Conservation (phyloP, 305 asterid species). For the Coffea humblotiana region DNA sequence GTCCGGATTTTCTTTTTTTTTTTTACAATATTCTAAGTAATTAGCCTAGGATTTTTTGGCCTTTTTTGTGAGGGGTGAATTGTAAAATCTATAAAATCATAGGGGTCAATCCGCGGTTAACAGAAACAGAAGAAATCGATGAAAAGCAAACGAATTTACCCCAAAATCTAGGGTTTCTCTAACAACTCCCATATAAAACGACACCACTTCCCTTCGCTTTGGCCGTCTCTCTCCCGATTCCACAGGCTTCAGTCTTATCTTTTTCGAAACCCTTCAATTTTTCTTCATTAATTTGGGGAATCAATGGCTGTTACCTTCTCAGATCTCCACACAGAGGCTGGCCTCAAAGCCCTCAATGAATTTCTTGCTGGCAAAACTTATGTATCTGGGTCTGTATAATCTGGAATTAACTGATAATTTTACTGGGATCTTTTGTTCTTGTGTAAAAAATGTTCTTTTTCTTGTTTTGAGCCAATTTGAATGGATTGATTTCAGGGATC, state of each 20-base stretch:
- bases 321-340: slow-evolving; percentile 80
- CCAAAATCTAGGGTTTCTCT: slow-evolving; percentile 12
- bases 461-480: not conserved
- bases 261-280: not conserved
- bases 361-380: slow-evolving; percentile 67
- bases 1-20: too few relatives aligned
- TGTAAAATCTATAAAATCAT: too few relatives aligned
- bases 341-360: slow-evolving; percentile 66
- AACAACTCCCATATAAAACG: slow-evolving; percentile 4
- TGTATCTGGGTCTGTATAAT: slow-evolving; percentile 60
- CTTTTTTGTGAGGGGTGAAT: too few relatives aligned
- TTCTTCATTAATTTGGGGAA: not conserved
- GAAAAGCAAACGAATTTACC: not conserved
- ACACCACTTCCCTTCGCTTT: not conserved
- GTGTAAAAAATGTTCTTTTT: too few relatives aligned
- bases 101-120: too few relatives aligned
- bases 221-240: not conserved
- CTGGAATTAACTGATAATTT: not conserved
- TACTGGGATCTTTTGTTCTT: not conserved
- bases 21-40: too few relatives aligned
- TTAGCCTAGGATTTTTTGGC: too few relatives aligned
- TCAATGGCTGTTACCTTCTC: slow-evolving; percentile 74
- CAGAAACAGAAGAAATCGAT: too few relatives aligned
- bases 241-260: not conserved
- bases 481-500: slow-evolving; percentile 37